Conservation (phyloP, 2,329 filamentous ascomycete species). For the Biscogniauxia sp. region DNA sequence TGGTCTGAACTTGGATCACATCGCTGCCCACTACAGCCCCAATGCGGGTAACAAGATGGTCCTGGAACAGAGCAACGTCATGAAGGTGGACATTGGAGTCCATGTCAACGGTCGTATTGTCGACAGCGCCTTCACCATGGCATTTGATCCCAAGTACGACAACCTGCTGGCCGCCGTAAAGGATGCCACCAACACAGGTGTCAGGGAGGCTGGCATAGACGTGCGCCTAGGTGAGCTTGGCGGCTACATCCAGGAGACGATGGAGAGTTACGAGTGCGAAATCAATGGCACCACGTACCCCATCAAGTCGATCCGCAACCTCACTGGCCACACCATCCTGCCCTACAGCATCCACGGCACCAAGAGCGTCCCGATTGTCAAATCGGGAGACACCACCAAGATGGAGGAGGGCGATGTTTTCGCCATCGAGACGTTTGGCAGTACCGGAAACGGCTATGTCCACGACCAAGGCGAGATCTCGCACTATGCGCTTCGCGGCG, state of each 20-base stretch:
- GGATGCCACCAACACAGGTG: slow-evolving; percentile 79
- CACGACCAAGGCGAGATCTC: slow-evolving; percentile 86
- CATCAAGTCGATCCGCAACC: slow-evolving; percentile 81
- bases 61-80: slow-evolving; percentile 69
- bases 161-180: slow-evolving; percentile 70
- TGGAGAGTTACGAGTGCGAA: slow-evolving; percentile 91
- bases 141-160: slow-evolving; percentile 73
- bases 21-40: slow-evolving; percentile 82
- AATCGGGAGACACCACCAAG: slow-evolving; percentile 82
- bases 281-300: slow-evolving; percentile 75
- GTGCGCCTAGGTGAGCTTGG: slow-evolving; percentile 85
- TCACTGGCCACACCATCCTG: slow-evolving; percentile 87
- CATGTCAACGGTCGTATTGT: slow-evolving; percentile 79
- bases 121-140: slow-evolving; percentile 76
- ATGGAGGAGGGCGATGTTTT: slow-evolving; percentile 98
- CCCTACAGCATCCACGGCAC: slow-evolving; percentile 88
- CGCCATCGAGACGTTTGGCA: slow-evolving; percentile 94
- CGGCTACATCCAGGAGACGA: slow-evolving; percentile 79
- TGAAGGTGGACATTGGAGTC: slow-evolving; percentile 82
- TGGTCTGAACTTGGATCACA: slow-evolving; percentile 79
- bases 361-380: slow-evolving; percentile 93
- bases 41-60: slow-evolving; percentile 82
- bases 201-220: slow-evolving; percentile 89
- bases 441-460: slow-evolving; percentile 85
- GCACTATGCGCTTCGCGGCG: slow-evolving; percentile 75